These are phyloP conservation scores for Sclerotinia trifoliorum DNA, from an alignment of 2,329 filamentous ascomycete genomes.

Conservation along the genomic window DNA sequence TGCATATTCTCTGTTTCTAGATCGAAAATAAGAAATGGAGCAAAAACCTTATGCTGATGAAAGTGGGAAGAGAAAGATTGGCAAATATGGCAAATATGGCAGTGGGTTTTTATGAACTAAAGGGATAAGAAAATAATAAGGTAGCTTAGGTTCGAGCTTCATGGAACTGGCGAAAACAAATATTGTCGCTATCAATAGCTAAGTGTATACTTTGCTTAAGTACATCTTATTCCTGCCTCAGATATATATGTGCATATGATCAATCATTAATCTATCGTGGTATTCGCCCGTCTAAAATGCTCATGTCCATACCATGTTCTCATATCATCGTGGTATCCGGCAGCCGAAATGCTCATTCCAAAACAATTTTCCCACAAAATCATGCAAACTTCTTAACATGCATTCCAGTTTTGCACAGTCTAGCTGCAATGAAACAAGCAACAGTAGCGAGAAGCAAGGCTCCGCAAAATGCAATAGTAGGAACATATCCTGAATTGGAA, in stretches of 20 bases:
- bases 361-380: not conserved
- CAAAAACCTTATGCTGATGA: not conserved
- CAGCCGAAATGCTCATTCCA: not conserved
- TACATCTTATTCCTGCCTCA: too few species aligned
- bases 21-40: not conserved
- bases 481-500: constrained; percentile 7
- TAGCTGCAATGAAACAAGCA: constrained; percentile 6
- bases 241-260: not conserved
- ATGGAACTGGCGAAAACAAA: not conserved
- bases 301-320: not conserved
- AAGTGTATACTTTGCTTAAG: not conserved
- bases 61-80: too few species aligned
- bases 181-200: not conserved
- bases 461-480: constrained; percentile 18
- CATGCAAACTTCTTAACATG: constrained; percentile 8
- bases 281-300: not conserved
- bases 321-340: not conserved
- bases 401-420: constrained; percentile 11
- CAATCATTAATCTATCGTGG: not conserved
- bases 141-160: not conserved
- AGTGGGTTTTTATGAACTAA: not conserved
- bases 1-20: not conserved
- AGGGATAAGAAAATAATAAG: not conserved
- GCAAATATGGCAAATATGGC: too few species aligned
- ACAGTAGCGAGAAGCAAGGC: constrained; percentile 2